These are phyloP conservation scores for Penicillium sp. DNA, from an alignment of 2,329 filamentous ascomycete species.

Conservation along the genomic window DNA sequence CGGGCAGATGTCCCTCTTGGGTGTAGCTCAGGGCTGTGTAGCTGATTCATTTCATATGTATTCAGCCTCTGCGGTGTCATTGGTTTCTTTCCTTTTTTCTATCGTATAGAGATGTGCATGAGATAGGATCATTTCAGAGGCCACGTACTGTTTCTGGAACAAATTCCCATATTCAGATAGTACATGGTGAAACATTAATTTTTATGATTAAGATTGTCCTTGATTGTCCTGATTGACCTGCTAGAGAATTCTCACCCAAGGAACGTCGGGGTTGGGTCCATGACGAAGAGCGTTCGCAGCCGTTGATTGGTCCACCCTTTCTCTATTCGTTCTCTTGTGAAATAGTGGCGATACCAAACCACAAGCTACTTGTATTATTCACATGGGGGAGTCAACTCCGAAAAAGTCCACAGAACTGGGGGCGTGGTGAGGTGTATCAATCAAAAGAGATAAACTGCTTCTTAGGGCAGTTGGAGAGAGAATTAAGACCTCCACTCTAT, in stretches of 20 bases:
- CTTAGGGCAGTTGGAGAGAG: not conserved
- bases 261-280: conserved; percentile 7
- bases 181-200: not conserved
- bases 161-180: not conserved
- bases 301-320: conserved; percentile 1
- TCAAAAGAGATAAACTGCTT: not conserved
- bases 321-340: not conserved
- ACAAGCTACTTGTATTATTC: too few relatives aligned
- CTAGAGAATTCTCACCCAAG: conserved; percentile 15
- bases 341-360: conserved; percentile 4
- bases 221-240: conserved; percentile 18
- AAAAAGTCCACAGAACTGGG: too few relatives aligned
- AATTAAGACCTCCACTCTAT: conserved; percentile 9
- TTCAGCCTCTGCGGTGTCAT: conserved; percentile 7
- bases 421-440: too few relatives aligned
- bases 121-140: not conserved
- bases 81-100: not conserved
- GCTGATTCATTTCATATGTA: conserved; percentile 4
- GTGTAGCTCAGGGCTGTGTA: conserved; percentile 17
- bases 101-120: not conserved
- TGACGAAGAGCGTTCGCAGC: not conserved
- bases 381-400: too few relatives aligned
- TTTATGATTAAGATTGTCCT: conserved; percentile 18
- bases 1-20: conserved; percentile 18
- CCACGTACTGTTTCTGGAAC: not conserved